Evolutionary conservation across 2,329 filamentous ascomycete genomes (phyloP), one percentile per base, ranked within the genome.

Genomic region (Tolypocladium inflatum): DNA sequence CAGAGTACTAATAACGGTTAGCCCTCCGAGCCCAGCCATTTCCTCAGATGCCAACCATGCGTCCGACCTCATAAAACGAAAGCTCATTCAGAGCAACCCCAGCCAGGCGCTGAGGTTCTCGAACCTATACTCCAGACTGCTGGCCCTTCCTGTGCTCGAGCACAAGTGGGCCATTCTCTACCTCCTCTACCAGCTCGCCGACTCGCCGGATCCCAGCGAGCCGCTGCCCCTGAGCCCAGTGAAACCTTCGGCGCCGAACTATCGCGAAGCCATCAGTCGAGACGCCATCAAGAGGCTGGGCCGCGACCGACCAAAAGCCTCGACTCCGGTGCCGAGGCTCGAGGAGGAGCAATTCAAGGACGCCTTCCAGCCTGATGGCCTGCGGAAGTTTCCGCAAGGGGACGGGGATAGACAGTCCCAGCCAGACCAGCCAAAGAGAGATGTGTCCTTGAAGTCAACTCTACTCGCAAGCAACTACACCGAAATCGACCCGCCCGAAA

Each of bases 131-230:
- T 91, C 90, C 39, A 84, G 91, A 58, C 82, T 99, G 21, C 79
- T 97, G 33, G 89, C 90, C n/a, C 85, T 97, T 63, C 92, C 92
- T 0, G 92, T 97, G 7, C 80, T 99, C 51, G 89, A 90, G 67
- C 89, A 96, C 73, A 99, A 99, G 81, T 97, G 92, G 91, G 91
- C 89, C 3, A 97, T 99, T 63, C 80, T 99, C 23, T 95, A 95
- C 70, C 85, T 99, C 48, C 82, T 99, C 48, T 89, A 94, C 70
- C 86, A 90, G 66, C 82, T 97, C 54, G 86, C 90, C 61, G 89
- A 92, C 67, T 84, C 82, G 4, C 79, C 81, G 39, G 78, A 84
- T 60, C 80, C 81, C 2, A 76, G 73, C 64, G 78, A 82, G 57
- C 80, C 78, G 50, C 70, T 76, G 13, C 76, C 77, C n/a, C 64